A percentile compares a stretch with the other conserved stretches of the same genome.
Evolutionary conservation across 495 filamentous ascomycete genomes (phyloP).

Genomic region (Apiosordaria backusii): DNA sequence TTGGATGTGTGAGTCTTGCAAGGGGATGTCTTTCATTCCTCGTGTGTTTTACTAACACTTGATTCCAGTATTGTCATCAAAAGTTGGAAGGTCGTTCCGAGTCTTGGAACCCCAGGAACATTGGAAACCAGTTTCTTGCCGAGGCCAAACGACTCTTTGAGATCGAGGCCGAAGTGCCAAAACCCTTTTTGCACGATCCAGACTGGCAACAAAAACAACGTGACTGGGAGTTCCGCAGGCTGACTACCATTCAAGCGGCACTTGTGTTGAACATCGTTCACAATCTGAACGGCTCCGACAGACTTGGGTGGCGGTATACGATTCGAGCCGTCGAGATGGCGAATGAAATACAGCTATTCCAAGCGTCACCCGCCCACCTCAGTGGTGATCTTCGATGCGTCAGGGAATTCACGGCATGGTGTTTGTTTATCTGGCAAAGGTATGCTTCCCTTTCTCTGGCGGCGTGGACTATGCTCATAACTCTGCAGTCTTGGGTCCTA

Average conservation of each 20-base stretch:
- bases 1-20: conserved; percentile 36
- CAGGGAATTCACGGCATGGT: conserved; percentile 38
- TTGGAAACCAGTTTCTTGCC: conserved; percentile 40
- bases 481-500: conserved; percentile 25
- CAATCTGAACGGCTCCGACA: conserved; percentile 34
- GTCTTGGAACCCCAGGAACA: conserved; percentile 37
- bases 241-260: conserved; percentile 38
- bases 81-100: conserved; percentile 31
- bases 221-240: conserved; percentile 25
- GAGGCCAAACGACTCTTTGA: conserved; percentile 41
- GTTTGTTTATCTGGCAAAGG: conserved; percentile 37
- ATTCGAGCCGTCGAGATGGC: conserved; percentile 36
- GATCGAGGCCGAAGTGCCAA: conserved; percentile 24
- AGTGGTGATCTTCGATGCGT: conserved; percentile 20
- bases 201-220: conserved; percentile 18
- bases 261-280: conserved; percentile 31
- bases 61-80: conserved; percentile 30
- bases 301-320: conserved; percentile 35
- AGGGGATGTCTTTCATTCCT: neutral
- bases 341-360: conserved; percentile 32
- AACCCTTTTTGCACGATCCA: conserved; percentile 18
- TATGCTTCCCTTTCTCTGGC: conserved; percentile 20
- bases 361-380: neutral
- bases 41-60: neutral
- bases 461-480: too few species aligned